Percentiles rank a stretch among this genome's conserved stretches.
These are phyloP conservation scores for Geotrichum australiense DNA, from an alignment of 1,139 yeast genomes.

Conservation along the genomic window DNA sequence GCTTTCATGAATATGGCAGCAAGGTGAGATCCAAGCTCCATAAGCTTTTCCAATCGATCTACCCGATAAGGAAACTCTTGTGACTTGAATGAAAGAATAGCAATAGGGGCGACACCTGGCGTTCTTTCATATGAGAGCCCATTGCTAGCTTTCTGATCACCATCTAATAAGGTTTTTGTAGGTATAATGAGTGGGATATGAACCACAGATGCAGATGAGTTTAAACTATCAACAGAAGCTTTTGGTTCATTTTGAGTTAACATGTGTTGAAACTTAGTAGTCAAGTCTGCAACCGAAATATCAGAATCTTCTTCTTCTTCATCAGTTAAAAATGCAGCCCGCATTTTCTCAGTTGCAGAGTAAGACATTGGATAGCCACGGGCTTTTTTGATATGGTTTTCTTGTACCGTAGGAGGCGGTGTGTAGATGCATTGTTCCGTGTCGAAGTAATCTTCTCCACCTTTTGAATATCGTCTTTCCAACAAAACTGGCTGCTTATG, in stretches of 20 bases:
- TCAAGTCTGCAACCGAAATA: not conserved
- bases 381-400: constrained; percentile 28
- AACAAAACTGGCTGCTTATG: constrained; percentile 27
- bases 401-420: constrained; percentile 34
- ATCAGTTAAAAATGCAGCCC: constrained; percentile 24
- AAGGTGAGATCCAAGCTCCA: constrained; percentile 31
- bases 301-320: constrained; percentile 22
- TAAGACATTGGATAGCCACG: constrained; percentile 19
- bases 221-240: constrained; percentile 25
- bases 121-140: constrained; percentile 4
- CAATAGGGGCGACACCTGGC: constrained; percentile 28
- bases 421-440: constrained; percentile 30
- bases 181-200: constrained; percentile 31
- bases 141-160: not conserved
- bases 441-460: constrained; percentile 21
- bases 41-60: constrained; percentile 25
- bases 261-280: constrained; percentile 2
- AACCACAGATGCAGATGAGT: constrained; percentile 28
- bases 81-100: constrained; percentile 32
- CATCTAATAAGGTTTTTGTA: not conserved
- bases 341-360: constrained; percentile 20
- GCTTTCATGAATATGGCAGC: constrained; percentile 32
- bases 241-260: not conserved
- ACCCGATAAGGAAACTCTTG: constrained; percentile 32
- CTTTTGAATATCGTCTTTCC: constrained; percentile 27